Base-by-base conservation (phyloP, 1,139 yeast species). In the Yamadazyma triangularis region DNA sequence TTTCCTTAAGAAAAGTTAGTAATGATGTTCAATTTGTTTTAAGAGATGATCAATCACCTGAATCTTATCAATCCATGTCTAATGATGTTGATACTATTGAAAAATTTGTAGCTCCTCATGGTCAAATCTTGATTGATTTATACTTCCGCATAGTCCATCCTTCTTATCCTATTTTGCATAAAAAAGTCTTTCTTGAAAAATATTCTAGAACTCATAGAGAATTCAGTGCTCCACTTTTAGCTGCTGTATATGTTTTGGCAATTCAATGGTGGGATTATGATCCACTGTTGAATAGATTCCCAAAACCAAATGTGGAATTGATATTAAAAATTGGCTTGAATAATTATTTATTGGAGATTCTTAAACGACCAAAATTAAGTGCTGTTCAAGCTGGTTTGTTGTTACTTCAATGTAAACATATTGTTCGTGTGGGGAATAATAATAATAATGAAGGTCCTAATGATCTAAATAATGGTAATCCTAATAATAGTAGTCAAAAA, bases 231-330 rank as follows among this genome's bases (percentile, higher is more conserved):
- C 88, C 91, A 0, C 56, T 83, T 30, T 57, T 83, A 27, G 89
- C 91, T 1, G 80, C 88, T 0, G 87, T 83, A 2, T 83, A 83
- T 47, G 77, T 79, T 3, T 57, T 83, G 32, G 87, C 91, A 0
- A 70, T 79, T 24, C 87, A 81, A 51, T 82, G 89, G 86, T 82
- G 91, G 91, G 88, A 82, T 43, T 79, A 79, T 44, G 91, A 82
- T 46, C 83, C 88, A 2, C 77, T 70, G 34, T 58, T 82, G 32
- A 78, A 79, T 29, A 59, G 72, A 32, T 74, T 70, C 34, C 77
- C 83, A 0, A 81, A 80, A 45, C 91, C 91, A 0, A 77, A 79
- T 48, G 76, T 74, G 13, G 72, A 68, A 8, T 40, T 54, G 33
- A 64, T 68, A 18, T 48, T 68, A 34, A 62, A 60, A 40, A 64